Evolutionary conservation across 148 eudicot species (phyloP), one percentile per base, ranked within the genome.

Genomic region (Chenopodium berlandieri): DNA sequence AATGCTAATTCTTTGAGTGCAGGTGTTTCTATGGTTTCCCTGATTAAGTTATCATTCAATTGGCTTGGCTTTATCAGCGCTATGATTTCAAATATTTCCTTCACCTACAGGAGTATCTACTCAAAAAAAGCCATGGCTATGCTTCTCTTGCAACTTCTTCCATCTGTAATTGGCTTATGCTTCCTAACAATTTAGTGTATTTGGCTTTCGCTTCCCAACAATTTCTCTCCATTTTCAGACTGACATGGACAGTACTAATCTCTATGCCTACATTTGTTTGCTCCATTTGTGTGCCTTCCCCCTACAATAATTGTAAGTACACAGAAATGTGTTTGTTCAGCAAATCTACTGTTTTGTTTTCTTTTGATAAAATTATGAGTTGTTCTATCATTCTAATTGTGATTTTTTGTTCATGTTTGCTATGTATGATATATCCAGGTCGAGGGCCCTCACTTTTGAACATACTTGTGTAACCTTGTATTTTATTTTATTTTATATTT

Each of bases 21-120:
- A 96, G 99, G 99, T 91, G 99, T 96, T 75, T 91, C 99, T 3
- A 89, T 94, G 98, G 99, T 98, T 70, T 96, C 99, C 22, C 25
- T 96, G 88, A 96, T 98, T 56, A 98, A 96, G 81, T 80, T 96
- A 79, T 96, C 99, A 23, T 96, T 96, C 92, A 96, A 96, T 89
- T 94, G 98, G 99, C 48, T 78, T 4, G 99, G 98, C 17, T 96
- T 96, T 85, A 88, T 94, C 82, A 94, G 97, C 75, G 98, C 99
- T 60, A 96, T 96, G 99, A 94, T 96, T 83, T 96, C 98, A 77
- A 96, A 96, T 78, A 92, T 96, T 83, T 96, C 99, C 81, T 96
- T 96, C 95, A 96, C 99, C 62, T 96, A 96, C 93, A 85, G 99
- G 89, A 96, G 99, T 84, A 90, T 96, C 76, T 96, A 92, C 86